A percentile compares a stretch with the other conserved stretches of the same genome.
These are phyloP conservation scores for Phytophthora pini DNA, from an alignment of 352 stramenopile genomes.

Conservation along the genomic window DNA sequence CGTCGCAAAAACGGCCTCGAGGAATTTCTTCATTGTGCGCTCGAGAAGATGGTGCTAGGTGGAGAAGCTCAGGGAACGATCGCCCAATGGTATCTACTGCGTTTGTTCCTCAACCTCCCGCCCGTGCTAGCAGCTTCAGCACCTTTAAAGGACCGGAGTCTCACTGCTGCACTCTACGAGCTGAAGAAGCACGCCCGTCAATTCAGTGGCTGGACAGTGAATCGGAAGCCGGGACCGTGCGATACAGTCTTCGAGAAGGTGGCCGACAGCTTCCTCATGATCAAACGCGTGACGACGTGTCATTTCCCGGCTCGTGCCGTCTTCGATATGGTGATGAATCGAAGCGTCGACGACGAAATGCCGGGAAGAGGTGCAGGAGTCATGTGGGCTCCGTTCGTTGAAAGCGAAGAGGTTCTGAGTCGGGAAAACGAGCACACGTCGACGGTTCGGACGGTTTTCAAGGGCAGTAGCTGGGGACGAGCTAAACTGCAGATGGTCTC, in stretches of 20 bases:
- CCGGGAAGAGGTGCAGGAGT: slow-evolving; percentile 15
- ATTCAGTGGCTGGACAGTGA: slow-evolving; percentile 46
- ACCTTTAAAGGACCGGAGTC: slow-evolving; percentile 61
- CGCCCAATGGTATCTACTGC: slow-evolving; percentile 72
- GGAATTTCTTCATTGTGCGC: slow-evolving; percentile 63
- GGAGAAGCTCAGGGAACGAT: slow-evolving; percentile 53
- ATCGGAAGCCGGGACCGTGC: slow-evolving; percentile 43
- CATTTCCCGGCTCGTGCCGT: slow-evolving; percentile 71
- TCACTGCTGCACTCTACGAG: slow-evolving; percentile 58
- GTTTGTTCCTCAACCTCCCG: slow-evolving; percentile 69
- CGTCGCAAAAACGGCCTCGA: slow-evolving; percentile 72
- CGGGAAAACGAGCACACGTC: slow-evolving; percentile 60
- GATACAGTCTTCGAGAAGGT: slow-evolving; percentile 66
- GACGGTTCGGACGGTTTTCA: slow-evolving; percentile 65
- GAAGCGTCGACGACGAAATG: slow-evolving; percentile 29
- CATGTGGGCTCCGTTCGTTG: slow-evolving; percentile 50
- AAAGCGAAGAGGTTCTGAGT: slow-evolving; percentile 53
- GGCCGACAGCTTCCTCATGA: slow-evolving; percentile 65
- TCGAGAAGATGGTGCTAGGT: slow-evolving; percentile 67
- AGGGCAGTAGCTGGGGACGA: slow-evolving; percentile 47
- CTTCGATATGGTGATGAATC: slow-evolving; percentile 76
- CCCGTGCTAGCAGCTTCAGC: slow-evolving; percentile 29
- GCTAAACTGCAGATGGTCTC: slow-evolving; percentile 60
- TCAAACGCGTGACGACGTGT: slow-evolving; percentile 69
- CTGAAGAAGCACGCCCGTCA: slow-evolving; percentile 54